Evolutionary conservation across 495 filamentous ascomycete genomes (phyloP), one percentile per base, ranked within the genome.

Genomic region (Tetracladium setigerum): DNA sequence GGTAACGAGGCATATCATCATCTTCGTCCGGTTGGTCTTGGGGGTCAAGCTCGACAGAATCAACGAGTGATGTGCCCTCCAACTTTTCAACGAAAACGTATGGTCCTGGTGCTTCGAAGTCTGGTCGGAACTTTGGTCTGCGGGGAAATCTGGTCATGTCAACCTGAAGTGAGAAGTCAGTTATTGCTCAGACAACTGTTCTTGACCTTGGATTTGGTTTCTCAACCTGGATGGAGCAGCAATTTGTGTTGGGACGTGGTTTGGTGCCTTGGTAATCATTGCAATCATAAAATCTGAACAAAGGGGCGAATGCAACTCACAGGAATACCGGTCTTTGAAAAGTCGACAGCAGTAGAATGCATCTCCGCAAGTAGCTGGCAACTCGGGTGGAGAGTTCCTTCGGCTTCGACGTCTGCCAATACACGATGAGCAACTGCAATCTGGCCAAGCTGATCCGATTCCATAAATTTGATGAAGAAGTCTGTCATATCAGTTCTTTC

Each of bases 401-500:
- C 19, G 0, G 32, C 7, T 18, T 61, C 58, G 47, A 76, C 68
- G 59, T 90, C 87, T 1, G 86, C 84, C 12, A 86, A 53, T 10
- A 83, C 74, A 56, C 79, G 71, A 49, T 92, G 87, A 8, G 71
- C 64, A 1, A 53, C 79, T 12, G 79, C 78, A 24, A 92, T 86
- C 24, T 81, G 61, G 0, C 85, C 85, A 2, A 92, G 63, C 38
- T 78, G 69, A 56, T 94, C 84, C 0, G 77, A 80, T 38, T 79
- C 68, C 82, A 92, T 90, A 54, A 90, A 94, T 12, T 77, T 67
- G 14, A 90, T 65, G 47, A 94, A 89, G 61, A 90, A 90, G 5
- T 82, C 62, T 0, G 76, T 78, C 65, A 91, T 88, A 47, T 94
- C 83, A 1, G 68, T 53, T 5, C 59, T 46, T 16, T 52, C 52